phyloP scores from a whole-genome alignment of 2,329 filamentous ascomycete genomes.

The Trichoderma sp. region DNA sequence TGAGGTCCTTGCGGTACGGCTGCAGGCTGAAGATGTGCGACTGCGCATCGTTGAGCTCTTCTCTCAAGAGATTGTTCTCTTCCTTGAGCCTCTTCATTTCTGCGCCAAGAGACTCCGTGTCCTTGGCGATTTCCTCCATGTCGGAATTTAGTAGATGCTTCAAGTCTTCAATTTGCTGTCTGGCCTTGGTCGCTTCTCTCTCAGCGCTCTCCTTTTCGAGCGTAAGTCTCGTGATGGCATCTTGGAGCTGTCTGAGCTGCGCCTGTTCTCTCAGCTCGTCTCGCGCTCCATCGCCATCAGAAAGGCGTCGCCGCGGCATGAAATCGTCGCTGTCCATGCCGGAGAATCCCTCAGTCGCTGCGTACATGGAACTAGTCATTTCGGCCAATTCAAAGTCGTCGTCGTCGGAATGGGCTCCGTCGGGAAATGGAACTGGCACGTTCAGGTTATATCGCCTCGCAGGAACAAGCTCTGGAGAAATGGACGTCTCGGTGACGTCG shows the following conservation, averaged over 20 bases:
- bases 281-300: constrained; percentile 1
- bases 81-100: constrained; percentile 31
- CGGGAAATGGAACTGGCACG: constrained; percentile 3
- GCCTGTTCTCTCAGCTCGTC: constrained; percentile 8
- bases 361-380: constrained; percentile 19
- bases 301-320: constrained; percentile 15
- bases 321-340: constrained; percentile 23
- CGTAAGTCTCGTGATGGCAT: constrained; percentile 24
- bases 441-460: constrained; percentile 10
- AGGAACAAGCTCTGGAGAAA: constrained; percentile 11
- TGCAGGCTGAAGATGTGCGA: constrained; percentile 47
- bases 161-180: constrained; percentile 31
- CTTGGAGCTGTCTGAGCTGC: constrained; percentile 28
- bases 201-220: constrained; percentile 37
- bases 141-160: constrained; percentile 31
- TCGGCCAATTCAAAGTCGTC: constrained; percentile 18
- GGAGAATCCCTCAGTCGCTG: constrained; percentile 14
- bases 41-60: constrained; percentile 40
- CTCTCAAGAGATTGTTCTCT: constrained; percentile 36
- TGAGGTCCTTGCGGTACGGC: constrained; percentile 44
- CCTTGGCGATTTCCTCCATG: constrained; percentile 32
- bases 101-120: constrained; percentile 30
- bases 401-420: constrained; percentile 18
- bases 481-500: constrained; percentile 3
- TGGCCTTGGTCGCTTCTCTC: constrained; percentile 34